Conservation (phyloP, 495 filamentous ascomycete genomes). For the Penicillium manginii region DNA sequence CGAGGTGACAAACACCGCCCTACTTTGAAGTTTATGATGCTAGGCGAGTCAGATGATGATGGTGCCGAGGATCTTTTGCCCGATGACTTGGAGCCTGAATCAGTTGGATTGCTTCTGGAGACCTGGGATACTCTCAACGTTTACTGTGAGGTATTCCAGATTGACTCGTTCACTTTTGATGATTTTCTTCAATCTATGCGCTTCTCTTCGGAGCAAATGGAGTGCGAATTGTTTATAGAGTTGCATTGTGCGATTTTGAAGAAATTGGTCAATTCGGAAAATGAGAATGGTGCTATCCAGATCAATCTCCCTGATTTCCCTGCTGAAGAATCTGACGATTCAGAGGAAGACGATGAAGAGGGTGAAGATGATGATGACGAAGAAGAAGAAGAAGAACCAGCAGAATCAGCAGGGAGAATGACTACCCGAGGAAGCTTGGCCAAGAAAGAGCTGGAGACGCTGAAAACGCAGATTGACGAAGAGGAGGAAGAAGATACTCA, state of each 20-base stretch:
- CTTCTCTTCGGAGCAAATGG: constrained; percentile 72
- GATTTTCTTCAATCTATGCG: constrained; percentile 90
- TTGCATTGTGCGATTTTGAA: constrained; percentile 91
- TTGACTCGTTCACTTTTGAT: constrained; percentile 97
- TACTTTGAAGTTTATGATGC: constrained; percentile 73
- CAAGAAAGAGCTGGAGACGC: constrained; percentile 71
- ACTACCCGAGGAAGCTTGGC: constrained; percentile 84
- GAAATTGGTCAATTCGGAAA: constrained; percentile 75
- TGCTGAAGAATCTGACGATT: constrained; percentile 65
- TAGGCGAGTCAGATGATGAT: constrained; percentile 52
- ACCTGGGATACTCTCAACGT: constrained; percentile 97
- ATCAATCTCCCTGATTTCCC: constrained; percentile 78
- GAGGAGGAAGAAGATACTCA: constrained; percentile 40
- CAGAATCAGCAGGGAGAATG: constrained; percentile 62
- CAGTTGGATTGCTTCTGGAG: constrained; percentile 79
- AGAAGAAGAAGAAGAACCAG: constrained; percentile 44
- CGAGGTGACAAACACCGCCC: constrained; percentile 66
- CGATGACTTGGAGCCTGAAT: constrained; percentile 75
- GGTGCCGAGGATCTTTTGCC: constrained; percentile 43
- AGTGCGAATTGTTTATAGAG: constrained; percentile 88
- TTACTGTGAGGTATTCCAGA: constrained; percentile 86
- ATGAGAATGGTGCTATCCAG: constrained; percentile 74
- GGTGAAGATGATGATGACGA: constrained; percentile 30
- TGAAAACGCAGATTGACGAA: constrained; percentile 54
- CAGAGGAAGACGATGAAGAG: constrained; percentile 46